A percentile compares a stretch with the other conserved stretches of the same genome.
Conservation (phyloP, 2,329 filamentous ascomycete species). For the Mycosphaerella arachidis region DNA sequence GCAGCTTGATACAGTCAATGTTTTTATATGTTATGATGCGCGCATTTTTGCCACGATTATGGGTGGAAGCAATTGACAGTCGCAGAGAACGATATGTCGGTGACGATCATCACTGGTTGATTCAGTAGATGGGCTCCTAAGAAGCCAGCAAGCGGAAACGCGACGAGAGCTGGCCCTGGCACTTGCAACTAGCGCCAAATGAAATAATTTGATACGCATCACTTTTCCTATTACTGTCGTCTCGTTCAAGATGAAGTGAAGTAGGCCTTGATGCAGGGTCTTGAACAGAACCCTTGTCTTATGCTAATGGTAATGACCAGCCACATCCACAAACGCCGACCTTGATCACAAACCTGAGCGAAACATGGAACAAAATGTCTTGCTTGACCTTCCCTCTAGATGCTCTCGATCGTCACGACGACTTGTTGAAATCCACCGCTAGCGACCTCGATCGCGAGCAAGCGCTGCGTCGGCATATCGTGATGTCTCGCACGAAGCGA, state of each 20-base stretch:
- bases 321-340: not conserved
- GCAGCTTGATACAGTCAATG: not conserved
- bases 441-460: too few relatives aligned
- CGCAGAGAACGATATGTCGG: not conserved
- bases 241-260: slow-evolving; percentile 1
- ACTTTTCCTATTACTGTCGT: not conserved
- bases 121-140: not conserved
- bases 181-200: not conserved
- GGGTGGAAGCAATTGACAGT: not conserved
- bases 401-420: too few relatives aligned
- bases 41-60: not conserved
- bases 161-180: not conserved
- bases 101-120: not conserved
- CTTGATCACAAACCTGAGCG: too few relatives aligned
- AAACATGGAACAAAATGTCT: too few relatives aligned
- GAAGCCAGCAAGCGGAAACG: not conserved
- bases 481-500: too few relatives aligned
- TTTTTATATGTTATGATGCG: not conserved
- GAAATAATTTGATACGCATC: not conserved
- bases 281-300: not conserved
- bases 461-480: too few relatives aligned
- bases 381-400: too few relatives aligned
- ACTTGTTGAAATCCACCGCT: too few relatives aligned
- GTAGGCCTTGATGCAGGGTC: slow-evolving; percentile 1
- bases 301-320: not conserved